phyloP scores from a whole-genome alignment of 2,329 filamentous ascomycete species.

The Verticillium tricorpus region DNA sequence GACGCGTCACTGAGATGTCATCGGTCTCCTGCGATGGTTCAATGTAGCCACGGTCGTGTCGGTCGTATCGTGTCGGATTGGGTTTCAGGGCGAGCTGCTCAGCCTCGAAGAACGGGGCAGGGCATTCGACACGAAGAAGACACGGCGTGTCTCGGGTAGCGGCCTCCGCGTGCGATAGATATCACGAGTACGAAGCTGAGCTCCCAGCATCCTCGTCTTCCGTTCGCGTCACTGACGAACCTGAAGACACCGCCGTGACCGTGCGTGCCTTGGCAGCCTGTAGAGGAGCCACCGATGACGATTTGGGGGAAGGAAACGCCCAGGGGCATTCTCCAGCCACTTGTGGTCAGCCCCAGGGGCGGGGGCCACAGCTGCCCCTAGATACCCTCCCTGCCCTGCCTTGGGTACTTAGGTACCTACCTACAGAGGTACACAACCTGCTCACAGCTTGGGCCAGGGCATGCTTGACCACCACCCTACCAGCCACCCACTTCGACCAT shows the following conservation, averaged over 20 bases:
- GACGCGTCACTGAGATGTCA: neutral
- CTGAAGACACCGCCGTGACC: neutral
- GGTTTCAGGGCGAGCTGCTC: neutral
- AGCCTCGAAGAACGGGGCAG: neutral
- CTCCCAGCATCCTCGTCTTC: neutral
- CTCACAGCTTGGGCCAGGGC: no score
- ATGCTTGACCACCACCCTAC: neutral
- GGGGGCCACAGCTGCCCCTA: no score
- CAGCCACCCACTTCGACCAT: neutral
- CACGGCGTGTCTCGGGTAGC: neutral
- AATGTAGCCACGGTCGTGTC: neutral
- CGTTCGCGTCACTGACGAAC: neutral
- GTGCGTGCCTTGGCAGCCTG: no score
- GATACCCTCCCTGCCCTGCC: no score
- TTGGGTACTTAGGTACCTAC: no score
- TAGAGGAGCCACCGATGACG: no score
- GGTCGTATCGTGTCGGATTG: neutral
- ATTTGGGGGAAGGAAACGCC: no score
- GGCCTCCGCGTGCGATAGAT: neutral
- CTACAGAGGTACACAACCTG: no score
- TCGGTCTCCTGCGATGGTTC: neutral
- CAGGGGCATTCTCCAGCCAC: no score
- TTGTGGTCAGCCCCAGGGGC: no score
- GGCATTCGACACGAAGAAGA: neutral
- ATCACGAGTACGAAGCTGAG: neutral